Conservation (phyloP, 257 asterid genomes). For the Solanum rostratum region DNA sequence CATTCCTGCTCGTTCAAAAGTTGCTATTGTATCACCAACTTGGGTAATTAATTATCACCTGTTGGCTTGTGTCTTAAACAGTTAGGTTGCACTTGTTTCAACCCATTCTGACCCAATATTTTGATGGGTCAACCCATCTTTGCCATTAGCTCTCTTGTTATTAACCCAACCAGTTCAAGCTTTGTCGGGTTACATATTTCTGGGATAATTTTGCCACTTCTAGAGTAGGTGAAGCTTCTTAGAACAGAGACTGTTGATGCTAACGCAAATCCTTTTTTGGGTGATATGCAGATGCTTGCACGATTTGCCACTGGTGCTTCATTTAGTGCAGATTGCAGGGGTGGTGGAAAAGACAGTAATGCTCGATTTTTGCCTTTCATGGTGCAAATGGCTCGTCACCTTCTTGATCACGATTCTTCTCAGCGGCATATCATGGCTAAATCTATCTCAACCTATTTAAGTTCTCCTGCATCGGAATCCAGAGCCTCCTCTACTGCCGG, state of each 20-base stretch:
- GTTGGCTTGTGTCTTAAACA: neutral
- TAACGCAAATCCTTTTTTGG: neutral
- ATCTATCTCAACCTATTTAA: slow-evolving; percentile 56
- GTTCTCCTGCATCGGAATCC: slow-evolving; percentile 47
- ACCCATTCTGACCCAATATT: neutral
- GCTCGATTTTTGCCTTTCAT: slow-evolving; percentile 73
- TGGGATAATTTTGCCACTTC: neutral
- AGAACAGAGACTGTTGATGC: neutral
- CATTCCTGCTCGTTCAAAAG: neutral
- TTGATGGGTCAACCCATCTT: neutral
- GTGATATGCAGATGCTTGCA: slow-evolving; percentile 81
- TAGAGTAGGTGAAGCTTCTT: neutral
- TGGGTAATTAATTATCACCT: neutral
- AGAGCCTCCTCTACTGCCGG: slow-evolving; percentile 40
- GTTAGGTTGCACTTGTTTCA: neutral
- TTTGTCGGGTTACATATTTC: neutral
- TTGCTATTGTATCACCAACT: neutral
- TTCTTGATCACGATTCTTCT: slow-evolving; percentile 73
- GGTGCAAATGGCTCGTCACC: slow-evolving; percentile 94
- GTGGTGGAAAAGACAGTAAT: slow-evolving; percentile 98
- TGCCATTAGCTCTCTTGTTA: neutral
- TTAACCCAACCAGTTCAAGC: neutral
- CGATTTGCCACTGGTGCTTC: slow-evolving; percentile 97
- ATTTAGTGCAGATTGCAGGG: slow-evolving; percentile 76
- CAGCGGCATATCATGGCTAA: slow-evolving; percentile 55